A percentile compares a stretch with the other conserved stretches of the same genome.
These are phyloP conservation scores for Schizosaccharomyces japonicus DNA, from an alignment of 805 yeast genomes.

Conservation along the genomic window DNA sequence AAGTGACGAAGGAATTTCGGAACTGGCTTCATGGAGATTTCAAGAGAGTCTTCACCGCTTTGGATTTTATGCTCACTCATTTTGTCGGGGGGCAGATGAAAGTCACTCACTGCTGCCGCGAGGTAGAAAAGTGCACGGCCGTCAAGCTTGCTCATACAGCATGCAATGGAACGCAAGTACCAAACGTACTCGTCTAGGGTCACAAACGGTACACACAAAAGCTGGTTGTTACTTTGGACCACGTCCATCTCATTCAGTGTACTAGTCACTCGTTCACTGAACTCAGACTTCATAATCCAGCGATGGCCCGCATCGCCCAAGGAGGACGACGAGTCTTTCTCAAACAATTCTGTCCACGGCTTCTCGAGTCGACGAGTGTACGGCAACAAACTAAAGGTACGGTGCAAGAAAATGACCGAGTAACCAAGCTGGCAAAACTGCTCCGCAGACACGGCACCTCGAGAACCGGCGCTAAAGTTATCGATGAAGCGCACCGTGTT, in stretches of 20 bases:
- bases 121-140: conserved; percentile 50
- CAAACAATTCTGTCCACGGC: neutral
- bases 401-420: conserved; percentile 74
- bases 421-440: conserved; percentile 65
- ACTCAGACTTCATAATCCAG: neutral
- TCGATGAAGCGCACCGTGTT: conserved; percentile 93
- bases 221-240: conserved; percentile 27
- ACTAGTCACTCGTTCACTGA: neutral
- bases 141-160: conserved; percentile 30
- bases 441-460: conserved; percentile 93
- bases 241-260: neutral
- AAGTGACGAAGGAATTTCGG: conserved; percentile 76
- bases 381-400: conserved; percentile 80
- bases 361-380: conserved; percentile 44
- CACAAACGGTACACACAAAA: conserved; percentile 68
- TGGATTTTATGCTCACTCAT: conserved; percentile 90
- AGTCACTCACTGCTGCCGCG: conserved; percentile 96
- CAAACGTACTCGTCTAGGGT: conserved; percentile 85
- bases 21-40: conserved; percentile 78
- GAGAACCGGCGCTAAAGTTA: conserved; percentile 89
- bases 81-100: conserved; percentile 65
- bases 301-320: neutral
- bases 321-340: no score
- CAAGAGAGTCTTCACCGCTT: conserved; percentile 38
- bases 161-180: conserved; percentile 48